Percentiles rank a stretch among this genome's conserved stretches.
Evolutionary conservation across 805 yeast genomes (phyloP).

Genomic region (Candida ficus): DNA sequence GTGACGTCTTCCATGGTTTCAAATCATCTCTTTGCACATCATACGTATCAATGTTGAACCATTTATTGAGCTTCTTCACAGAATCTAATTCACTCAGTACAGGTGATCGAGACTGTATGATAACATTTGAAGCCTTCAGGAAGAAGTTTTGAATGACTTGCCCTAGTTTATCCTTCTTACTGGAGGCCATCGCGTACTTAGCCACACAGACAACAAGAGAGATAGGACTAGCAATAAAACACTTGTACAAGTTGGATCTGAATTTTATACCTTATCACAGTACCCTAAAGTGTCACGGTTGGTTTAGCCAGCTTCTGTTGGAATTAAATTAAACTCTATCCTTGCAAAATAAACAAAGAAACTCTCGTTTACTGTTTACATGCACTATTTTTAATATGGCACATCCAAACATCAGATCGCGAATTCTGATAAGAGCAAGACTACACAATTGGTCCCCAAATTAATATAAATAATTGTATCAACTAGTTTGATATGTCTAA

Average conservation of each 20-base stretch:
- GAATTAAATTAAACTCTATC: too few species aligned
- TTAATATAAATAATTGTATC: conserved; percentile 28
- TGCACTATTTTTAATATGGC: too few species aligned
- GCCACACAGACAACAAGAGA: too few species aligned
- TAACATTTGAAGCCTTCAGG: conserved; percentile 53
- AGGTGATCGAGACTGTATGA: conserved; percentile 40
- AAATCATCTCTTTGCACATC: conserved; percentile 49
- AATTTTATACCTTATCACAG: too few species aligned
- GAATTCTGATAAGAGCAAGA: background rate
- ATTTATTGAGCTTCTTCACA: conserved; percentile 40
- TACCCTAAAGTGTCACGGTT: too few species aligned
- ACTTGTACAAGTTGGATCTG: too few species aligned
- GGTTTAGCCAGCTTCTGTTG: too few species aligned
- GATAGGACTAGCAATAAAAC: too few species aligned
- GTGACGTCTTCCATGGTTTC: conserved; percentile 49
- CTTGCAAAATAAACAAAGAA: too few species aligned
- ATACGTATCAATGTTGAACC: conserved; percentile 56
- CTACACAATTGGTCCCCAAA: too few species aligned
- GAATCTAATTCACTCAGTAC: conserved; percentile 4
- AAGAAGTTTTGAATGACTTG: conserved; percentile 47
- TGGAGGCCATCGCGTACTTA: conserved; percentile 7
- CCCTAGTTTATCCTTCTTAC: conserved; percentile 20
- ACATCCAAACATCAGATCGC: conserved; percentile 38
- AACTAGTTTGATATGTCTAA: conserved; percentile 42
- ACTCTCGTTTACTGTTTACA: too few species aligned